Evolutionary conservation across 2,329 filamentous ascomycete genomes (phyloP), one percentile per base, ranked within the genome.

Genomic region (Penicillium sp.): DNA sequence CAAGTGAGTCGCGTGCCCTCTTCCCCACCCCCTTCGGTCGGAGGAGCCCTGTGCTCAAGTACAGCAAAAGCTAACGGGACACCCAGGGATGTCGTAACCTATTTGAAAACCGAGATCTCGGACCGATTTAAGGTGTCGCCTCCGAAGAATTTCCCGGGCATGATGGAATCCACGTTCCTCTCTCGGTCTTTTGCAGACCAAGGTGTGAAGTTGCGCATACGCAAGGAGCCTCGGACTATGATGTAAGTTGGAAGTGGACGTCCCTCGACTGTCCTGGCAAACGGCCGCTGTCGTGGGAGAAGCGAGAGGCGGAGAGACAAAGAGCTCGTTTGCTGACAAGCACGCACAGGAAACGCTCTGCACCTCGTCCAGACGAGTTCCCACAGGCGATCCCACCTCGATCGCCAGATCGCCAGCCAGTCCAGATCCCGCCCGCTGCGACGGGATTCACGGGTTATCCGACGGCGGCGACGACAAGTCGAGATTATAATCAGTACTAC

Each of bases 171-270:
- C 1, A 95, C 92, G 0, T 88, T 89, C 68, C 79, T 96, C 47
- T 95, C 92, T 0, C 85, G 91, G 56, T 88, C 90, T 0, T 94
- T 97, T 76, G 91, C 90, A 66, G 92, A 96, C 70, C 92, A 96
- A 74, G 93, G 93, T 9, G 91, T 96, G 15, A 89, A 92, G 56
- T 81, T 97, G 35, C 85, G 92, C 56, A 84, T 96, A 51, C 87
- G 92, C 58, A 96, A 96, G 75, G 92, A 96, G 76, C 90, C 91
- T 49, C 84, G 91, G 60, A 84, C 84, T n/a, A 67, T 79, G 61
- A 72, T 79, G 78, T 79, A 64, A 71, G 76, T 75, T 40, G 15
- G n/a, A n/a, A n/a, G n/a, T 22, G 22, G 13, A 17, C 24, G 24
- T 13, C 3, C 10, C 26, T 38, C 9, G 28, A 28, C 35, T 26